Conservation (phyloP, 2,329 filamentous ascomycete genomes). For the Colletotrichum liaoningense region DNA sequence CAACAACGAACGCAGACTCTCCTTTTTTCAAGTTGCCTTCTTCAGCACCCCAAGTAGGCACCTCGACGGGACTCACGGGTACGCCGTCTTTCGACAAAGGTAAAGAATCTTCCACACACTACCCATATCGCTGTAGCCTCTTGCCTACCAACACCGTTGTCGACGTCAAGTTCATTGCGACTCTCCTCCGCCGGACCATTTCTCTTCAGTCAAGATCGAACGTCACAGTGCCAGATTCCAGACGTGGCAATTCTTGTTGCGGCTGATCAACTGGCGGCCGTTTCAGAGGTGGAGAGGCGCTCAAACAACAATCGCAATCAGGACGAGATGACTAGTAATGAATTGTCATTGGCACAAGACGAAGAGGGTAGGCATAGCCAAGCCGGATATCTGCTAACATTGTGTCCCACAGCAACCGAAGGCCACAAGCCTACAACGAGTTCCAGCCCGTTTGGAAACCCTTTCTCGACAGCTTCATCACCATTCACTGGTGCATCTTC, state of each 20-base stretch:
- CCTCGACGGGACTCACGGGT: constrained; percentile 9
- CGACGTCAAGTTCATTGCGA: neutral
- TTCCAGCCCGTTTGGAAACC: constrained; percentile 15
- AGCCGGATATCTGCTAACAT: constrained; percentile 26
- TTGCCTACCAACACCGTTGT: neutral
- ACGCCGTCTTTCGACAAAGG: constrained; percentile 17
- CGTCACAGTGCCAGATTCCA: neutral
- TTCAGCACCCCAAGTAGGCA: neutral
- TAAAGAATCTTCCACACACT: constrained; percentile 23
- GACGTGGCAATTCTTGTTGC: neutral
- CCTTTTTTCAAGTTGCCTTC: constrained; percentile 16
- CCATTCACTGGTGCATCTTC: neutral
- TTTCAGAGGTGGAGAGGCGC: neutral
- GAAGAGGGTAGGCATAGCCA: neutral
- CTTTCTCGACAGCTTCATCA: constrained; percentile 10
- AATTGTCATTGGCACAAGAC: neutral
- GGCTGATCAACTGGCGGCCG: too few species aligned
- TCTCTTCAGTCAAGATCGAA: neutral
- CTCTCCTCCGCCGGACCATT: neutral
- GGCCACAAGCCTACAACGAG: neutral
- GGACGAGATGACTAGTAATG: neutral
- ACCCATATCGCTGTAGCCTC: neutral
- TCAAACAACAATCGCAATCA: neutral
- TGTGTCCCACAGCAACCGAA: constrained; percentile 11
- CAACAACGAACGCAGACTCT: neutral